Evolutionary conservation across 352 stramenopile species (phyloP), one percentile per base, ranked within the genome.

Genomic region (Halophytophthora batemanensis): DNA sequence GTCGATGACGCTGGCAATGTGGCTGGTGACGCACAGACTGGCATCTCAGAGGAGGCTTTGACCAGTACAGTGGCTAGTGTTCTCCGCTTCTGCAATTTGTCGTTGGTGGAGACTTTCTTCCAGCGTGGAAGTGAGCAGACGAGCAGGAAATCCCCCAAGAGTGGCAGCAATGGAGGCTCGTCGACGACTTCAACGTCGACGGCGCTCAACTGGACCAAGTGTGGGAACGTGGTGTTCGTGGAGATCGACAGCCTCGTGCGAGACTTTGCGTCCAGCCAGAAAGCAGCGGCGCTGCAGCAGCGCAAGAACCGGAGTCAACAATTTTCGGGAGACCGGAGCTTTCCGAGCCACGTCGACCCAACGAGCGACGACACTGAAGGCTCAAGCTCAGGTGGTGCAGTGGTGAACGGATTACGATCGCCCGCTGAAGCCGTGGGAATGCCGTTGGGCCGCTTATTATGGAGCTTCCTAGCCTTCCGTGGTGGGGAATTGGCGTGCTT

Each of bases 201-300:
- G 15, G 54, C 68, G 23, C 55, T 88, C 0, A 83, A 81, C 46
- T 93, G 82, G 82, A 74, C 77, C 47, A 93, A 93, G 55, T 90
- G 77, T 29, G 82, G 82, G 15, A 93, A 91, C 31, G 74, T 91
- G 18, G 75, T 93, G 40, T 88, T 90, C 46, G 80, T 93, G 19
- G 82, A 93, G 59, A 77, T 91, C 14, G 82, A 93, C 43, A 72
- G 66, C 17, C 64, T 93, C 45, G 75, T 93, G 53, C 76, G 82
- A 6, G 80, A 93, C 35, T 91, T 91, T 58, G 56, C 78, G 8
- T 77, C 79, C n/a, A 75, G 63, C n/a, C 74, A 78, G 34, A 88
- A 82, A 41, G 45, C 42, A 19, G 5, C 51, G 6, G 39, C 50
- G 5, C 47, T 75, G 33, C 35, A 59, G 45, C 58, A 77, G 37